These are phyloP conservation scores for Quercus phellos DNA, from an alignment of 331 rosid species.

Conservation along the genomic window DNA sequence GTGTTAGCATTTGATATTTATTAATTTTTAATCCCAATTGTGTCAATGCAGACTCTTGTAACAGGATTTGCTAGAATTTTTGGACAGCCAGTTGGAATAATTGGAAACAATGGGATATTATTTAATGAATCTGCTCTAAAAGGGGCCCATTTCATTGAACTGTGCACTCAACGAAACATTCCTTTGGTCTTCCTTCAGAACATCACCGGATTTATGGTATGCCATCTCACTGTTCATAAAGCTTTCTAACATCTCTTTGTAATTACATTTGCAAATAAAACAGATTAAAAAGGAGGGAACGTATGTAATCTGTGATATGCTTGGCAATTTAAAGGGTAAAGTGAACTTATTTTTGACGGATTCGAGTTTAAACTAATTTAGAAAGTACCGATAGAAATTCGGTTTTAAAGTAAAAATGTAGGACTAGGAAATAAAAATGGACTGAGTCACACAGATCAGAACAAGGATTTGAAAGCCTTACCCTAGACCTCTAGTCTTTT, in stretches of 20 bases:
- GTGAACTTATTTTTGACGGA: not conserved
- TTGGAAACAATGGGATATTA: constrained; percentile 88
- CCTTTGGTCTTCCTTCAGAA: constrained; percentile 96
- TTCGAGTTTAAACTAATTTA: not conserved
- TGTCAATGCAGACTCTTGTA: constrained; percentile 76
- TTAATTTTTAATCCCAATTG: constrained; percentile 4
- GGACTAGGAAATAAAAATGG: constrained; percentile 9
- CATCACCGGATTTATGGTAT: constrained; percentile 96
- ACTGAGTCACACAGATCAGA: not conserved
- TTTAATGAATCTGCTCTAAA: constrained; percentile 91
- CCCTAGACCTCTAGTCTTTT: not conserved
- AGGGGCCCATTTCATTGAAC: constrained; percentile 91
- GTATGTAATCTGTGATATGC: not conserved
- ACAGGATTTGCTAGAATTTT: constrained; percentile 87
- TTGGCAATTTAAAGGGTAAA: not conserved
- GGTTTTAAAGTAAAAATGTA: not conserved
- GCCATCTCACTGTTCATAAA: constrained; percentile 7
- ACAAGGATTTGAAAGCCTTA: constrained; percentile 1
- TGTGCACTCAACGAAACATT: constrained; percentile 77
- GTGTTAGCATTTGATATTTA: not conserved
- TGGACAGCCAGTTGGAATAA: constrained; percentile 93
- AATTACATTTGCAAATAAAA: not conserved
- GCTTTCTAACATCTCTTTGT: constrained; percentile 1
- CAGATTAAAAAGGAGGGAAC: not conserved
- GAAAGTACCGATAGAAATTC: not conserved